Evolutionary conservation across 2,329 filamentous ascomycete species (phyloP), one percentile per base, ranked within the genome.

Genomic region (Madurella fahalii): DNA sequence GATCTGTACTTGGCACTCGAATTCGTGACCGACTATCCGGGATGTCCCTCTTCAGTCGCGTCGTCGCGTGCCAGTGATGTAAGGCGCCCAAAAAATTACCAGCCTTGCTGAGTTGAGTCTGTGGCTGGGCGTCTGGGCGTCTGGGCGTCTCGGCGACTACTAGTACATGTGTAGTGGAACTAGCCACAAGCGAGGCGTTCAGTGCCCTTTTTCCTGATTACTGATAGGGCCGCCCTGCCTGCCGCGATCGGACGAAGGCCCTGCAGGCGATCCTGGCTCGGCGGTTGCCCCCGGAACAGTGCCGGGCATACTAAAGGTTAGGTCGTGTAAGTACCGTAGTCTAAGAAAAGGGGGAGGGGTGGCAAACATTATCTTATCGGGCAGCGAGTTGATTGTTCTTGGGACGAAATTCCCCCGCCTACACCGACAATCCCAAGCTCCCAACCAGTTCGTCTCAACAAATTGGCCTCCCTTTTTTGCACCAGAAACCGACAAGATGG

Each of bases 401-500:
- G 17, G 16, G n/a, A 47, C 37, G 40, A 49, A 46, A 17, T 37
- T 41, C 39, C 46, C 48, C 56, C 42, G 46, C 37, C 46, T 53
- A 55, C 56, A 55, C 56, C 53, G 56, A 58, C 56, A 55, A 48
- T 50, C 53, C 40, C 47, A 20, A 31, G 31, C 42, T n/a, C 55
- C 52, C 53, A 43, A 55, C 50, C 46, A 30, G 43, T 55, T 55
- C 50, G 37, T 53, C 46, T 40, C 30, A 44, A 50, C 18, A 45
- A 5, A 43, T n/a, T 48, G 4, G 25, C 2, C 40, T 41, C 17
- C 4, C 16, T 30, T 16, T 20, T 50, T 32, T n/a, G 13, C 40
- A 20, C 39, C 53, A 34, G 30, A 50, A 46, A 52, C 49, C 54
- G 48, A 53, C 58, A 61, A 66, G 57, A 95, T 95, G 89, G 81